phyloP scores from a whole-genome alignment of 306 rosid species.

The Vigna mungo region DNA sequence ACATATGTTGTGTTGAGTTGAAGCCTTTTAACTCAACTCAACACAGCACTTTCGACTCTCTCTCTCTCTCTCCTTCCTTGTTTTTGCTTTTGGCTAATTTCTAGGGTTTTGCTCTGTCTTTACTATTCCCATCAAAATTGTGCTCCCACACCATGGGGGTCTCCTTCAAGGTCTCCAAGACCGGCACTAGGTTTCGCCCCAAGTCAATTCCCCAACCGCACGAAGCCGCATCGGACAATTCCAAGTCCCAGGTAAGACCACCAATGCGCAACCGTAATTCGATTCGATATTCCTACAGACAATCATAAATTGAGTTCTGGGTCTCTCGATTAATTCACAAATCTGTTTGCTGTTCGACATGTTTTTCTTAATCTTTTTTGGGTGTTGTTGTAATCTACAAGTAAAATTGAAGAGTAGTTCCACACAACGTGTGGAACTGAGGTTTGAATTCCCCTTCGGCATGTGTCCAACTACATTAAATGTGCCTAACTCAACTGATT shows the following conservation, averaged over 20 bases:
- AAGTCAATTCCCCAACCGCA: constrained; percentile 39
- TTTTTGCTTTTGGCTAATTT: background rate
- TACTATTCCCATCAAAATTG: background rate
- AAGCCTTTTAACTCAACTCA: background rate
- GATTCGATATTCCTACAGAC: background rate
- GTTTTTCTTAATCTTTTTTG: background rate
- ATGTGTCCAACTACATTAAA: background rate
- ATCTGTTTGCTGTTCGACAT: background rate
- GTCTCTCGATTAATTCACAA: background rate
- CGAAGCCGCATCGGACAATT: constrained; percentile 41
- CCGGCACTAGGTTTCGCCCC: constrained; percentile 56
- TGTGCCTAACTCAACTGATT: background rate
- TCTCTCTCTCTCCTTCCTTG: background rate
- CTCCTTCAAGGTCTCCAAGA: constrained; percentile 59
- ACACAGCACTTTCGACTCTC: background rate
- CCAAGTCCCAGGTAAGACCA: constrained; percentile 44
- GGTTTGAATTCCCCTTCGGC: background rate
- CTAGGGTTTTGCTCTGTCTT: constrained; percentile 51
- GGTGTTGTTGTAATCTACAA: background rate
- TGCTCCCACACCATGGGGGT: constrained; percentile 46
- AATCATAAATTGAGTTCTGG: background rate
- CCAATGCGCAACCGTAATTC: constrained; percentile 9
- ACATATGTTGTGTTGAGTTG: background rate
- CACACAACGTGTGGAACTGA: background rate
- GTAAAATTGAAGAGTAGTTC: background rate